Percentiles rank a stretch among this genome's conserved stretches.
These are phyloP conservation scores for Chrysanthemum lavandulifolium DNA, from an alignment of 129 eudicot species.

Conservation along the genomic window DNA sequence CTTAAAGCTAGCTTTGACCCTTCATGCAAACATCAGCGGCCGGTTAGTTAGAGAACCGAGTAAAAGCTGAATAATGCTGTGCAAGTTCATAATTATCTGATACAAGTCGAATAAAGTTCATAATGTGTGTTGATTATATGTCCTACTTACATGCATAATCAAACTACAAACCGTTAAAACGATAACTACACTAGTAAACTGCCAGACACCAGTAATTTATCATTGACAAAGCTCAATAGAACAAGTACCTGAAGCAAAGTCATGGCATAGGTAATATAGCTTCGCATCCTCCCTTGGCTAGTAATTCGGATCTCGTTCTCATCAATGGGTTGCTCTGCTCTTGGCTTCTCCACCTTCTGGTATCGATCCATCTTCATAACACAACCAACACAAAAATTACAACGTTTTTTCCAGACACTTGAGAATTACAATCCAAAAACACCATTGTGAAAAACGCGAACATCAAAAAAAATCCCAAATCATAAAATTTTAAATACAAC, in stretches of 20 bases:
- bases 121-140: not conserved
- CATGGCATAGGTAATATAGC: constrained; percentile 96
- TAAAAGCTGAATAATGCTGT: not conserved
- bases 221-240: not conserved
- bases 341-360: constrained; percentile 93
- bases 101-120: not conserved
- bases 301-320: constrained; percentile 98
- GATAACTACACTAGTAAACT: not conserved
- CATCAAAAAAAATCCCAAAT: constrained; percentile 4
- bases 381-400: not conserved
- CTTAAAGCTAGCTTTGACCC: too few species aligned
- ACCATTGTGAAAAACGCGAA: not conserved
- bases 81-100: not conserved
- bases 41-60: too few species aligned
- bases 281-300: constrained; percentile 96
- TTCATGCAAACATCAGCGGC: too few species aligned
- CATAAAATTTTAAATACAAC: too few species aligned
- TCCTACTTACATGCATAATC: not conserved
- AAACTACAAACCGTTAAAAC: not conserved
- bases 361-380: constrained; percentile 80
- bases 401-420: not conserved
- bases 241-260: constrained; percentile 70
- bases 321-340: constrained; percentile 76
- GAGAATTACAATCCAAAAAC: not conserved
- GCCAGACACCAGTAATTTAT: not conserved